phyloP scores from a whole-genome alignment of 164 flowering plant species.

The Macadamia tetraphylla region DNA sequence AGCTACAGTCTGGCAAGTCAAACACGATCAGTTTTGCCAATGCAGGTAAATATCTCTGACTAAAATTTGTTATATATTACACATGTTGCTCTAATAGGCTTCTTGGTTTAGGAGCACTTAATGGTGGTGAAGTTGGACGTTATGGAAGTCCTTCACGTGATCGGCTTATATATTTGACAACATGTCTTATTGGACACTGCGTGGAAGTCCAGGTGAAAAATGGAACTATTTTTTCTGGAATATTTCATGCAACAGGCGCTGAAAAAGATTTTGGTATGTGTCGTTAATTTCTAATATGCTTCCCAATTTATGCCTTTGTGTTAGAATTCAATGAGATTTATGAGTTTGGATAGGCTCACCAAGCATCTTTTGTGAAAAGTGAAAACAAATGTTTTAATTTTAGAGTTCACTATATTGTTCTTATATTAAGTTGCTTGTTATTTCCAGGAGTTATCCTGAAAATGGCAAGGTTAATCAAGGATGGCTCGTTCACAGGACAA shows the following conservation, averaged over 20 bases:
- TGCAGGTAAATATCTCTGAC: conserved; percentile 37
- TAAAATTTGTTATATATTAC: neutral
- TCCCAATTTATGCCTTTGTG: neutral
- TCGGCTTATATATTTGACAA: conserved; percentile 59
- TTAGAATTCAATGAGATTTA: neutral
- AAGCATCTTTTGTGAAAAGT: neutral
- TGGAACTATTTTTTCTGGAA: conserved; percentile 81
- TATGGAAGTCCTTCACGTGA: conserved; percentile 58
- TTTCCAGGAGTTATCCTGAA: conserved; percentile 68
- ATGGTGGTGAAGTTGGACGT: conserved; percentile 41
- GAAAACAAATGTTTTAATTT: neutral
- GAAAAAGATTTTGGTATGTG: conserved; percentile 87
- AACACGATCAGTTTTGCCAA: conserved; percentile 27
- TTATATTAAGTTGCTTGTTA: conserved; percentile 5
- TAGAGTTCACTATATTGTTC: neutral
- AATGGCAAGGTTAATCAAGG: conserved; percentile 78
- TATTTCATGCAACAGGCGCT: conserved; percentile 67
- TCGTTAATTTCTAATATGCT: neutral
- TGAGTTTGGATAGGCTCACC: neutral
- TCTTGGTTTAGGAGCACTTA: conserved; percentile 26
- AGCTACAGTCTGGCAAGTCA: conserved; percentile 48
- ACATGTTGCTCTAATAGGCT: conserved; percentile 6
- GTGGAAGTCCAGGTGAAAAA: conserved; percentile 91
- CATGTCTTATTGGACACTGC: conserved; percentile 79
- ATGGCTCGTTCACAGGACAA: conserved; percentile 48